Conservation (phyloP, 345 rosid genomes). For the Salix purpurea region DNA sequence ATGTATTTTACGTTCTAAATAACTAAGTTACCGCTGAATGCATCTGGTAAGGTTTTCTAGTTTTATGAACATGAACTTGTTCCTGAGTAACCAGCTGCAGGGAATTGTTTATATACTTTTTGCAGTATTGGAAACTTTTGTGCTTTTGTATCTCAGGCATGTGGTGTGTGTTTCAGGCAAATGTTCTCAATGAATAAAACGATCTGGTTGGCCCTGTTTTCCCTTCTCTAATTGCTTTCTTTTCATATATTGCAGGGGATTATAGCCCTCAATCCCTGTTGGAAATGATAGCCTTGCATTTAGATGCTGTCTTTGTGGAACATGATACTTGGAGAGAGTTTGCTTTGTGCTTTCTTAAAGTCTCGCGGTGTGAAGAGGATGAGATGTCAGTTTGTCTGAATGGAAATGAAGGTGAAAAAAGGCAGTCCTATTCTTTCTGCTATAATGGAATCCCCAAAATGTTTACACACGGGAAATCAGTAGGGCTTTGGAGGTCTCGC, state of each 20-base stretch:
- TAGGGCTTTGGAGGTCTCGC: slow-evolving; percentile 51
- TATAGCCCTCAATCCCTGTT: slow-evolving; percentile 46
- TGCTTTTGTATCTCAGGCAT: too few species aligned
- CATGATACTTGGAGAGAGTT: slow-evolving; percentile 62
- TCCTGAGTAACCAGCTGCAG: too few species aligned
- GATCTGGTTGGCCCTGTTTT: background rate
- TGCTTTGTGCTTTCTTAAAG: slow-evolving; percentile 55
- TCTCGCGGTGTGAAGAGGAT: slow-evolving; percentile 53
- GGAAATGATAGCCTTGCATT: slow-evolving; percentile 81
- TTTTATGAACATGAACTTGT: too few species aligned
- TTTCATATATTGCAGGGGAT: slow-evolving; percentile 41
- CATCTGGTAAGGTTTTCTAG: too few species aligned
- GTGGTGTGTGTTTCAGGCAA: too few species aligned
- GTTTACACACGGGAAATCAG: slow-evolving; percentile 31
- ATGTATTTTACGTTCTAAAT: too few species aligned
- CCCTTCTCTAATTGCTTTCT: background rate
- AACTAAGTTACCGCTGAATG: too few species aligned
- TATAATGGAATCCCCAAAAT: slow-evolving; percentile 39
- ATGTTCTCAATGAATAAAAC: background rate
- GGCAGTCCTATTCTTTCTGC: slow-evolving; percentile 23
- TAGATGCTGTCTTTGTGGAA: slow-evolving; percentile 56
- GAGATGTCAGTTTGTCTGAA: slow-evolving; percentile 45
- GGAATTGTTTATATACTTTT: too few species aligned
- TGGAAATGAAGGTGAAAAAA: slow-evolving; percentile 31
- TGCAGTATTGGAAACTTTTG: too few species aligned